Percentiles rank a stretch among this genome's conserved stretches.
These are phyloP conservation scores for Rhizophagus sp. DNA, from an alignment of 192 early-diverging fungal genomes.

Conservation along the genomic window DNA sequence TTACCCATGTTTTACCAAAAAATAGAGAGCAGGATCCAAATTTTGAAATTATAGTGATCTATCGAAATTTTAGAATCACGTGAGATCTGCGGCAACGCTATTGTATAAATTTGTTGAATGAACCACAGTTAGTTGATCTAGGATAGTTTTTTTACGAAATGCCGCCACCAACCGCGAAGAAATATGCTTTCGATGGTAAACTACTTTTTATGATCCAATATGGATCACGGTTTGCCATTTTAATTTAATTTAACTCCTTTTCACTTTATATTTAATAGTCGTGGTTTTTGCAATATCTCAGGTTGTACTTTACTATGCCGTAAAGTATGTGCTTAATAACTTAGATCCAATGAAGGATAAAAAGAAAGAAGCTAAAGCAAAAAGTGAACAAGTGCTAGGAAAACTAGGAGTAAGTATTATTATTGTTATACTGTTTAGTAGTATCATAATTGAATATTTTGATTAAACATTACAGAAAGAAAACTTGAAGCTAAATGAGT, in stretches of 20 bases:
- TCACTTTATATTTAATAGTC: constrained; percentile 38
- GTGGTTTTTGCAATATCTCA: constrained; percentile 86
- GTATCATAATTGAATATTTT: not conserved
- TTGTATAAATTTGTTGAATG: too few relatives aligned
- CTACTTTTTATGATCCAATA: not conserved
- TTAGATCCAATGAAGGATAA: constrained; percentile 72
- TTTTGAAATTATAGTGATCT: too few relatives aligned
- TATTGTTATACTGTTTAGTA: not conserved
- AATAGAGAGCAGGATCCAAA: too few relatives aligned
- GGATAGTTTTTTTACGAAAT: not conserved
- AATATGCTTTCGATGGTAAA: constrained; percentile 28
- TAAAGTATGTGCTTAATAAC: constrained; percentile 79
- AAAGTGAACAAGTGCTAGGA: constrained; percentile 68
- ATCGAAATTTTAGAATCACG: too few relatives aligned
- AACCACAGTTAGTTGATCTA: too few relatives aligned
- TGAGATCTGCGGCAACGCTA: too few relatives aligned
- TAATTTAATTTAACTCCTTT: not conserved
- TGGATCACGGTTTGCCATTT: not conserved
- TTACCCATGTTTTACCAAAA: not conserved
- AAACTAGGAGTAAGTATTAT: constrained; percentile 61
- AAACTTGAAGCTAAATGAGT: constrained; percentile 82
- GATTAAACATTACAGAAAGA: constrained; percentile 38
- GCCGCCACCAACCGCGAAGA: constrained; percentile 19
- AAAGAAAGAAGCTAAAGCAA: constrained; percentile 74
- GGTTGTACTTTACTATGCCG: constrained; percentile 82